Evolutionary conservation across 2,329 filamentous ascomycete species (phyloP).

Genomic region (Colletotrichum gloeosporioides): DNA sequence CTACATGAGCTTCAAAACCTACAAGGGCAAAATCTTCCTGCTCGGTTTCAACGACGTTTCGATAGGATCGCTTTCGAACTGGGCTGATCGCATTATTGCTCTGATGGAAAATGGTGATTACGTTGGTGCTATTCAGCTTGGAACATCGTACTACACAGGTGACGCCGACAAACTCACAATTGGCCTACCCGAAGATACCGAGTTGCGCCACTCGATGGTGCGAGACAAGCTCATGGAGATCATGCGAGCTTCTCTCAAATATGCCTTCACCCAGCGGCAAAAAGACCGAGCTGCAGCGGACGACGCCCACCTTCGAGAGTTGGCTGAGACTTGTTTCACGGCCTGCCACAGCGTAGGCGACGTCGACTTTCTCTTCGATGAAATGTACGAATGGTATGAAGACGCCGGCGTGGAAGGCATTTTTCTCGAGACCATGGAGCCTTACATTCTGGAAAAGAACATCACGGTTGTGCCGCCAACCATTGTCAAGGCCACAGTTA

Average conservation of each 20-base stretch:
- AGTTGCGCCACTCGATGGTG: conserved; percentile 79
- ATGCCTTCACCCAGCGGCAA: conserved; percentile 76
- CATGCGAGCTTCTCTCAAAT: conserved; percentile 89
- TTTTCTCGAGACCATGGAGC: conserved; percentile 88
- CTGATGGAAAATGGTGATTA: conserved; percentile 98
- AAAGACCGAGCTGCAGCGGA: conserved; percentile 50
- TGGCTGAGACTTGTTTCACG: conserved; percentile 83
- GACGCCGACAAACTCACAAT: conserved; percentile 94
- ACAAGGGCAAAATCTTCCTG: conserved; percentile 92
- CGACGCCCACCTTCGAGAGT: conserved; percentile 71
- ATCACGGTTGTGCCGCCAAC: conserved; percentile 79
- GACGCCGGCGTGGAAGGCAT: conserved; percentile 74
- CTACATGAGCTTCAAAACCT: conserved; percentile 95
- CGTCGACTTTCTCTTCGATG: conserved; percentile 85
- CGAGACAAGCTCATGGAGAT: conserved; percentile 91
- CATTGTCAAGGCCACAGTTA: conserved; percentile 85
- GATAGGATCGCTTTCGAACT: conserved; percentile 92
- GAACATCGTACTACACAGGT: conserved; percentile 90
- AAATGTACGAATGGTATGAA: conserved; percentile 89
- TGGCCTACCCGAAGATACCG: conserved; percentile 85
- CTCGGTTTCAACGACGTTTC: conserved; percentile 94
- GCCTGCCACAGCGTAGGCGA: conserved; percentile 82
- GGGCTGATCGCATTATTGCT: conserved; percentile 91
- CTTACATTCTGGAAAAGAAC: conserved; percentile 81
- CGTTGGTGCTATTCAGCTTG: conserved; percentile 86